phyloP scores from a whole-genome alignment of 2,329 filamentous ascomycete species.

The Thielaviopsis ethacetica region DNA sequence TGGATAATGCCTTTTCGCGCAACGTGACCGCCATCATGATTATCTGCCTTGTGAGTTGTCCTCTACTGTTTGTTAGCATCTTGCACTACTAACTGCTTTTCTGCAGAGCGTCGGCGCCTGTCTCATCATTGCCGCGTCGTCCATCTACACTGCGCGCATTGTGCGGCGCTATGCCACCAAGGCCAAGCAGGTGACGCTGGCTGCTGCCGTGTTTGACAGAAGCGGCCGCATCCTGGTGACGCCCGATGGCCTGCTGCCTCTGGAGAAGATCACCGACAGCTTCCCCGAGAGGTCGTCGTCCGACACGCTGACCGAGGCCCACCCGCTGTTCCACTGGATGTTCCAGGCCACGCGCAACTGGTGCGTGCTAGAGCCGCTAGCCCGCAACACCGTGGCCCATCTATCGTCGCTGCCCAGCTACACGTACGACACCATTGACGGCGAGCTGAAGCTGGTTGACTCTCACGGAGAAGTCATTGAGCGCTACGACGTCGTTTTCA shows the following conservation, averaged over 20 bases:
- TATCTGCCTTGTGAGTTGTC: constrained; percentile 44
- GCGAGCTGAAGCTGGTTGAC: constrained; percentile 29
- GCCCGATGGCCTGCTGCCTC: constrained; percentile 52
- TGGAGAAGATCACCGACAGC: constrained; percentile 61
- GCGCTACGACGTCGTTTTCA: constrained; percentile 61
- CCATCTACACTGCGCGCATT: constrained; percentile 35
- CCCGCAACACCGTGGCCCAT: constrained; percentile 58
- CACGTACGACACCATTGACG: constrained; percentile 19
- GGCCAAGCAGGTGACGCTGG: constrained; percentile 44
- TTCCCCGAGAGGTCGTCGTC: constrained; percentile 47
- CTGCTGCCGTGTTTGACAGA: constrained; percentile 49
- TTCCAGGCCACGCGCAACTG: constrained; percentile 69
- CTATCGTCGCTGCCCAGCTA: constrained; percentile 33
- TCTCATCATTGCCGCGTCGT: constrained; percentile 38
- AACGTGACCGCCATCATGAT: constrained; percentile 59
- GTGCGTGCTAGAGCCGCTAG: constrained; percentile 47
- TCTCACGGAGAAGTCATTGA: constrained; percentile 42
- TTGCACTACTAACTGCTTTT: background rate
- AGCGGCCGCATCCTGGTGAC: constrained; percentile 52
- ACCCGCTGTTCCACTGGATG: constrained; percentile 77
- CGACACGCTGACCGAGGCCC: constrained; percentile 59
- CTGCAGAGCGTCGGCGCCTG: constrained; percentile 45
- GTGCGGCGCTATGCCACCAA: constrained; percentile 38
- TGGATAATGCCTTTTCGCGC: constrained; percentile 31
- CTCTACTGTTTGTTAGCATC: background rate